These are phyloP conservation scores for Teratosphaeria epicoccoides DNA, from an alignment of 2,329 filamentous ascomycete genomes.

Conservation along the genomic window DNA sequence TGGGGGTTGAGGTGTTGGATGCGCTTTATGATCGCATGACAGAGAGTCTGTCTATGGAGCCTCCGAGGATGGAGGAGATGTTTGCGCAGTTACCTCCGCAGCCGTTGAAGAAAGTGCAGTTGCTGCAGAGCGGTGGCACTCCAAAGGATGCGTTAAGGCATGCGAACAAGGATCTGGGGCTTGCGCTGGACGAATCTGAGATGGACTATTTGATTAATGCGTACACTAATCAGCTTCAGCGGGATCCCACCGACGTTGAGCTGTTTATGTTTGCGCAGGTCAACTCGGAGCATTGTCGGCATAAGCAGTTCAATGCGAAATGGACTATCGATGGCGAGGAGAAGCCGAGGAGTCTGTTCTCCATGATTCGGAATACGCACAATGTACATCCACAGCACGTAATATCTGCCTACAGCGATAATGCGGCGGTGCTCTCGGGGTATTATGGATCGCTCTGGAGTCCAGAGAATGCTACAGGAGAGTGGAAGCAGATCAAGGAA, in stretches of 20 bases:
- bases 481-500: slow-evolving; percentile 82
- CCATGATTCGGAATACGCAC: slow-evolving; percentile 95
- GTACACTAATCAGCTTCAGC: slow-evolving; percentile 55
- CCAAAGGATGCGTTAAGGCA: slow-evolving; percentile 64
- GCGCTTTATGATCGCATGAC: slow-evolving; percentile 91
- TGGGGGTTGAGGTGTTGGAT: slow-evolving; percentile 53
- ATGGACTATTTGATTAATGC: slow-evolving; percentile 90
- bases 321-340: slow-evolving; percentile 86
- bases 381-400: slow-evolving; percentile 64
- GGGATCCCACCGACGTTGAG: slow-evolving; percentile 76
- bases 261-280: slow-evolving; percentile 99
- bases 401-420: slow-evolving; percentile 95
- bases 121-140: slow-evolving; percentile 39
- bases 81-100: slow-evolving; percentile 60
- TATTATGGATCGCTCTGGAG: slow-evolving; percentile 69
- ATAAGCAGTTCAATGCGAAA: slow-evolving; percentile 91
- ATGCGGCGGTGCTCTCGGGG: slow-evolving; percentile 82
- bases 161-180: slow-evolving; percentile 73
- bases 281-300: slow-evolving; percentile 86
- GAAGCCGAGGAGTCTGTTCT: slow-evolving; percentile 74
- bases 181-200: slow-evolving; percentile 78
- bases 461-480: slow-evolving; percentile 72
- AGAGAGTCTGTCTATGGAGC: slow-evolving; percentile 58
- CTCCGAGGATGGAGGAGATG: slow-evolving; percentile 63
- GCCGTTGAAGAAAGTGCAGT: slow-evolving; percentile 63